A percentile compares a stretch with the other conserved stretches of the same genome.
Conservation (phyloP, 768 basidiomycete genomes). For the Sporobolomyces phaffii region DNA sequence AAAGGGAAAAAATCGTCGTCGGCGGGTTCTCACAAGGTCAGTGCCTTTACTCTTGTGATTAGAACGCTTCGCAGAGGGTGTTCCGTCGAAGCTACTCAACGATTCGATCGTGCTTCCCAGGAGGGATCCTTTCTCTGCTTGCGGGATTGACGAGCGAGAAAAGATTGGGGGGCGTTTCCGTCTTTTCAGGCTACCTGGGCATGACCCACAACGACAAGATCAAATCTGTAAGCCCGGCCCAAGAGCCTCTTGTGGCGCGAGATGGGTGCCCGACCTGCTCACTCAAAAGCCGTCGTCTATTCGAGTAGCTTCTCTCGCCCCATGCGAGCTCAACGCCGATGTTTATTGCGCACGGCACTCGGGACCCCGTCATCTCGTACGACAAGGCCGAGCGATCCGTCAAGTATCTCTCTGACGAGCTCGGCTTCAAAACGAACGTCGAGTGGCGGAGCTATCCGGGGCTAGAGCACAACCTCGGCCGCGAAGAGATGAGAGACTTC, state of each 20-base stretch:
- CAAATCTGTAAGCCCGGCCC: conserved; percentile 5
- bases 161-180: conserved; percentile 9
- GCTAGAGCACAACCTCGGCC: conserved; percentile 1
- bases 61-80: no score
- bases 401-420: conserved; percentile 43
- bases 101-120: not conserved
- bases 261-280: no score
- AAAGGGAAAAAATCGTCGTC: conserved; percentile 48
- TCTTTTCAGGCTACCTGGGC: conserved; percentile 9
- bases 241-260: no score
- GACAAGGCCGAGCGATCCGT: not conserved
- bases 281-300: no score
- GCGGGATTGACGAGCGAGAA: conserved; percentile 9
- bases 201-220: conserved; percentile 24
- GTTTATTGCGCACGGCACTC: conserved; percentile 24
- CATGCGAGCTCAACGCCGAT: not conserved
- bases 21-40: conserved; percentile 24
- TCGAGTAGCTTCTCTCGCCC: conserved; percentile 60
- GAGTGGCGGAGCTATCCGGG: conserved; percentile 36
- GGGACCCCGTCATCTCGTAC: conserved; percentile 2
- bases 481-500: conserved; percentile 13
- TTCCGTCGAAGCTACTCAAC: no score
- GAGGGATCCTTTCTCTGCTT: conserved; percentile 13
- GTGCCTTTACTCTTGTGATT: not conserved
- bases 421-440: conserved; percentile 53